Conservation (phyloP, 192 early-diverging fungal genomes). For the Podila minutissima region DNA sequence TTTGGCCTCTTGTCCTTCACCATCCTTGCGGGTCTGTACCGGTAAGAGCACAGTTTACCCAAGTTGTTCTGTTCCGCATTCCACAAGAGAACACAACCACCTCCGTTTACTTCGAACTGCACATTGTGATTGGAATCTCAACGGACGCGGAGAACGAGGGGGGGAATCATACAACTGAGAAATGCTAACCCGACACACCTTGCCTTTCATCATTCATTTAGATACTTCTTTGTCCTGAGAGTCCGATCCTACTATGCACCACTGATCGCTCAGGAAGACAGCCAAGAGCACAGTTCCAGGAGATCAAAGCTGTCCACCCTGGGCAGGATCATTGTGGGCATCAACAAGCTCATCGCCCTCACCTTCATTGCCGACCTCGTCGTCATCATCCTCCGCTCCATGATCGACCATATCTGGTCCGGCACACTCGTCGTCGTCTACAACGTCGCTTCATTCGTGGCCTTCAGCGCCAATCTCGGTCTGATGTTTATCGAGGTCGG, state of each 20-base stretch:
- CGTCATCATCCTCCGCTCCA: slow-evolving; percentile 47
- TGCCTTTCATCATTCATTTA: neutral
- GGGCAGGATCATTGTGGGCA: slow-evolving; percentile 23
- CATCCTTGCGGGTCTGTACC: slow-evolving; percentile 24
- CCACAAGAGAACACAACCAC: too few relatives aligned
- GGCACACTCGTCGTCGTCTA: slow-evolving; percentile 55
- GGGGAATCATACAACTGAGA: too few relatives aligned
- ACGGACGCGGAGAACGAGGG: too few relatives aligned
- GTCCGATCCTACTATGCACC: slow-evolving; percentile 33
- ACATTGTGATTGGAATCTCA: too few relatives aligned
- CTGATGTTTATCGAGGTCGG: slow-evolving; percentile 50
- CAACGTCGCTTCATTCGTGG: slow-evolving; percentile 47
- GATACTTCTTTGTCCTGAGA: slow-evolving; percentile 39
- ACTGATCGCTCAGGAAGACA: slow-evolving; percentile 11
- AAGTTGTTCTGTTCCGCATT: neutral
- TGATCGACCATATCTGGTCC: slow-evolving; percentile 54
- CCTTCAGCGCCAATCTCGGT: slow-evolving; percentile 48
- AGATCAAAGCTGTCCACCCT: slow-evolving; percentile 14
- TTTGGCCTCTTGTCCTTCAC: slow-evolving; percentile 33
- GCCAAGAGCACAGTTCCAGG: neutral
- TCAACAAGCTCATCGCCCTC: slow-evolving; percentile 36
- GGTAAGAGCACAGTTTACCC: slow-evolving; percentile 3
- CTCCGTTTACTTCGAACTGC: too few relatives aligned
- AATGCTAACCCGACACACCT: too few relatives aligned
- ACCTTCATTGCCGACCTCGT: slow-evolving; percentile 49